phyloP scores from a whole-genome alignment of 192 early-diverging fungal species.

The Backusella mclennaniae region DNA sequence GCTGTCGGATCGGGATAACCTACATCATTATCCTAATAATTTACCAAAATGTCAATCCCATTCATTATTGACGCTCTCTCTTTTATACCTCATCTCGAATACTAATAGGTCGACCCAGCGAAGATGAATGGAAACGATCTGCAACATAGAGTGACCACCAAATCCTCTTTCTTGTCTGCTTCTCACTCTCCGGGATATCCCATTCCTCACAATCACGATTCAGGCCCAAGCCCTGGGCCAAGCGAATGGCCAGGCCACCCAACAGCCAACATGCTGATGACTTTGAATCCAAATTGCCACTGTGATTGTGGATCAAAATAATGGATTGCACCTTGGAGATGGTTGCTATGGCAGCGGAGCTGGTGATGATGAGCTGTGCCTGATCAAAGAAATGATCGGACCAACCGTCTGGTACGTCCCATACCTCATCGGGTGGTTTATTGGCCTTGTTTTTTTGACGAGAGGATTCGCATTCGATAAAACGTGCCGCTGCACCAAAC shows the following conservation, averaged over 20 bases:
- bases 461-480: slow-evolving; percentile 22
- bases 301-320: slow-evolving; percentile 35
- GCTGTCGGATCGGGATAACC: slow-evolving; percentile 27
- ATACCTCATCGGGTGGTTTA: slow-evolving; percentile 18
- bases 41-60: not conserved
- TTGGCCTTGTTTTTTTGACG: slow-evolving; percentile 16
- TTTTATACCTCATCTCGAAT: slow-evolving; percentile 41
- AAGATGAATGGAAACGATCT: slow-evolving; percentile 66
- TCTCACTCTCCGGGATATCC: slow-evolving; percentile 53
- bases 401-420: slow-evolving; percentile 34
- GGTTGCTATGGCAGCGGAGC: slow-evolving; percentile 12
- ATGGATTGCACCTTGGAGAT: slow-evolving; percentile 36
- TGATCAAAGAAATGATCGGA: slow-evolving; percentile 37
- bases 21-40: slow-evolving; percentile 31
- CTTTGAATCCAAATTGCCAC: slow-evolving; percentile 31
- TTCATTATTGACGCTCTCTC: too few species aligned
- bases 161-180: slow-evolving; percentile 64
- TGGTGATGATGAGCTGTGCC: slow-evolving; percentile 14
- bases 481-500: slow-evolving; percentile 36
- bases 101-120: slow-evolving; percentile 58
- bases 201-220: slow-evolving; percentile 64
- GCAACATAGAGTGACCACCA: slow-evolving; percentile 77
- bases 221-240: slow-evolving; percentile 73
- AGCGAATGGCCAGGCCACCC: slow-evolving; percentile 14
- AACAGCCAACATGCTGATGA: slow-evolving; percentile 34